These are phyloP conservation scores for Malania oleifera DNA, from an alignment of 164 flowering plant genomes.

Conservation along the genomic window DNA sequence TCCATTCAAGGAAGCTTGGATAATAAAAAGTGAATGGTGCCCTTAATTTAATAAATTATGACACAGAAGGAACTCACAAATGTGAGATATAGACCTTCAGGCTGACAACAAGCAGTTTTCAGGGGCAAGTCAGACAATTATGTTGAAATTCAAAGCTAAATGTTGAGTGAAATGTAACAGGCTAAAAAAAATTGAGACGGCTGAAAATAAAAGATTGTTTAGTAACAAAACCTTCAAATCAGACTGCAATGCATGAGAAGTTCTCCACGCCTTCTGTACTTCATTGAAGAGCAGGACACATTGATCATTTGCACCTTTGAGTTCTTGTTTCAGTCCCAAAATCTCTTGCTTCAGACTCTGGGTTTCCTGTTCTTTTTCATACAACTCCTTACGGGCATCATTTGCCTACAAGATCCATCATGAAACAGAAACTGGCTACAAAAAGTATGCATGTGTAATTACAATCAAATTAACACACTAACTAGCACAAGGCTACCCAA, in stretches of 20 bases:
- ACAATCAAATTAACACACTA: neutral
- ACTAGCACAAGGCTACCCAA: neutral
- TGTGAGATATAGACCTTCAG: too few species aligned
- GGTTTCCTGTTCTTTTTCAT: slow-evolving; percentile 80
- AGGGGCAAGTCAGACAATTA: too few species aligned
- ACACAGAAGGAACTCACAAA: too few species aligned
- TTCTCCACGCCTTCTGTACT: slow-evolving; percentile 98
- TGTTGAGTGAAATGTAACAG: neutral
- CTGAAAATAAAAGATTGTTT: slow-evolving; percentile 6
- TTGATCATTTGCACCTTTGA: slow-evolving; percentile 88
- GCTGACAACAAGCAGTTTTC: too few species aligned
- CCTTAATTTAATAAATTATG: too few species aligned
- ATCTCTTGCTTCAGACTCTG: slow-evolving; percentile 72
- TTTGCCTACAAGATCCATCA: slow-evolving; percentile 62
- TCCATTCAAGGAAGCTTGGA: too few species aligned
- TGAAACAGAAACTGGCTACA: neutral
- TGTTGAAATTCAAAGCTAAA: neutral
- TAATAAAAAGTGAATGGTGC: too few species aligned
- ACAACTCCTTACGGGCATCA: slow-evolving; percentile 79
- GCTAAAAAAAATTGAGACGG: neutral
- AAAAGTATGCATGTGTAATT: neutral
- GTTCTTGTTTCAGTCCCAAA: slow-evolving; percentile 55
- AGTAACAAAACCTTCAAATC: slow-evolving; percentile 69
- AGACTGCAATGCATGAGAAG: slow-evolving; percentile 76
- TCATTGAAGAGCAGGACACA: slow-evolving; percentile 80